A percentile compares a stretch with the other conserved stretches of the same genome.
These are phyloP conservation scores for Clarireedia paspali DNA, from an alignment of 2,329 filamentous ascomycete species.

Conservation along the genomic window DNA sequence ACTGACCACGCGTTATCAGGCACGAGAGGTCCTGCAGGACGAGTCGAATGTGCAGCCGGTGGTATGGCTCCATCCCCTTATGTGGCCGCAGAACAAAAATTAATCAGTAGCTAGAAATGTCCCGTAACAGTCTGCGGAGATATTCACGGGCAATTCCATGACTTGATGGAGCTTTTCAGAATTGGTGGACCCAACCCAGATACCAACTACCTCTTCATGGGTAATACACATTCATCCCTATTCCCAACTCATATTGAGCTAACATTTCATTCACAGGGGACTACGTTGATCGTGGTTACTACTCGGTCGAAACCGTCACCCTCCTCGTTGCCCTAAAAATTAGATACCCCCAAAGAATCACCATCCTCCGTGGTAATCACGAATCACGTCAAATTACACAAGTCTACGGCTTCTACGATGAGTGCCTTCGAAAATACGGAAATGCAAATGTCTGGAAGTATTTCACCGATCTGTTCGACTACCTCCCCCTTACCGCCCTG, in stretches of 20 bases:
- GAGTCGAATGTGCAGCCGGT: constrained; percentile 99
- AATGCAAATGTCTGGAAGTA: constrained; percentile 99
- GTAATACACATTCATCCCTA: constrained; percentile 40
- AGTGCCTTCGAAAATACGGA: constrained; percentile 97
- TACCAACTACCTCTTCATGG: constrained; percentile 99
- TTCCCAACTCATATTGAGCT: constrained; percentile 10
- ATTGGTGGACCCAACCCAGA: constrained; percentile 97
- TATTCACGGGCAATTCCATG: constrained; percentile 98
- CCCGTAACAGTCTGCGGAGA: constrained; percentile 98
- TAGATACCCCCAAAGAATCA: constrained; percentile 95
- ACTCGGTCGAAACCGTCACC: constrained; percentile 96
- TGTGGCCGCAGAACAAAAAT: constrained; percentile 25
- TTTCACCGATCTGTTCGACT: constrained; percentile 98
- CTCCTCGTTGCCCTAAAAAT: constrained; percentile 96
- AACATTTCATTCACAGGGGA: constrained; percentile 54
- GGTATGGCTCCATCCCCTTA: constrained; percentile 46
- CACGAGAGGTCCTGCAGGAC: constrained; percentile 90
- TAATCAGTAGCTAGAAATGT: constrained; percentile 63
- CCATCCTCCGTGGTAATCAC: constrained; percentile 97
- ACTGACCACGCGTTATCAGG: constrained; percentile 42
- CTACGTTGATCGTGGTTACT: constrained; percentile 98
- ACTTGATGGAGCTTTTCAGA: constrained; percentile 99
- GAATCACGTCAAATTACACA: constrained; percentile 98
- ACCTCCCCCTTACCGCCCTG: constrained; percentile 89
- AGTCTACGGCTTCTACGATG: constrained; percentile 99